These are phyloP conservation scores for Silene latifolia DNA, from an alignment of 148 eudicot genomes.

Conservation along the genomic window DNA sequence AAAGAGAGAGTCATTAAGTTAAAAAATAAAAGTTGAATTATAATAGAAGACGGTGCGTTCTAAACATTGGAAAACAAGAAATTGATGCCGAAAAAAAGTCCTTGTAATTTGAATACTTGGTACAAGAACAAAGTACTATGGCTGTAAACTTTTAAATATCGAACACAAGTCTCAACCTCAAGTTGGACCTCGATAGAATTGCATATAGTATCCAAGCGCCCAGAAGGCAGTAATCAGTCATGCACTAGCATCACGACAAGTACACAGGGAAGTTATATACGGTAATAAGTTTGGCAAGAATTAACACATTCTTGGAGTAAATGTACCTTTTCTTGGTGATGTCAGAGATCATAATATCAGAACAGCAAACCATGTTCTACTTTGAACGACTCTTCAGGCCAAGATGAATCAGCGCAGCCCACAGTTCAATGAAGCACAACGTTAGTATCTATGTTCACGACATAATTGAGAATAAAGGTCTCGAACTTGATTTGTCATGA, in stretches of 20 bases:
- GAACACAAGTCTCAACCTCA: too few species aligned
- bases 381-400: neutral
- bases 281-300: neutral
- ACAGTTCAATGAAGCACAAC: constrained; percentile 2
- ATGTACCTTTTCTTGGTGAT: neutral
- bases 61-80: neutral
- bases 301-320: neutral
- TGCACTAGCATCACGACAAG: neutral
- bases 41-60: neutral
- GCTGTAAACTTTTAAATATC: too few species aligned
- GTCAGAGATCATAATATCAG: neutral
- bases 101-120: neutral
- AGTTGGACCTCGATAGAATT: too few species aligned
- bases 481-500: neutral
- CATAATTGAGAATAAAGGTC: constrained; percentile 1
- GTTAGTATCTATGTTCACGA: constrained; percentile 8
- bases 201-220: too few species aligned
- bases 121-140: neutral
- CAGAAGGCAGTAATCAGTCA: too few species aligned
- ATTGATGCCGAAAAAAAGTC: neutral
- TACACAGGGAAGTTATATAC: neutral
- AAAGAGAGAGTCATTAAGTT: too few species aligned
- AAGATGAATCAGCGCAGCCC: constrained; percentile 5
- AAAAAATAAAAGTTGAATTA: too few species aligned
- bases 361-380: neutral